Conservation (phyloP, 2,329 filamentous ascomycete genomes). For the Fusarium humuli region DNA sequence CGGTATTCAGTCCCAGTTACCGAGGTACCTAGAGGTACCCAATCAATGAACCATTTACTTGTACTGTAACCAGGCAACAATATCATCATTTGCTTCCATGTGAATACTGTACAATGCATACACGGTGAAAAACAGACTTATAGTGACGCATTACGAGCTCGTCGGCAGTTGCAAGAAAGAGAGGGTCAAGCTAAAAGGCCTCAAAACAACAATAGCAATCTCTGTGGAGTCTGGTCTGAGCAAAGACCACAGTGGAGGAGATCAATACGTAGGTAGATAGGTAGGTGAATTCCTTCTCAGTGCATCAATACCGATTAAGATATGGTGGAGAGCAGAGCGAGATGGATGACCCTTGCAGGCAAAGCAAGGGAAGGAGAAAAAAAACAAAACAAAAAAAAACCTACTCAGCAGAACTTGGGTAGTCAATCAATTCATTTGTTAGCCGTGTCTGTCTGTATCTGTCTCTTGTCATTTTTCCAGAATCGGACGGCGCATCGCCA, state of each 20-base stretch:
- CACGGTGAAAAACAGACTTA: neutral
- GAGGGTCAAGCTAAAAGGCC: conserved; percentile 39
- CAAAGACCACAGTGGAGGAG: conserved; percentile 17
- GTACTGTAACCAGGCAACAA: neutral
- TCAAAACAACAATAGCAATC: conserved; percentile 37
- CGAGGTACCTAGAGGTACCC: conserved; percentile 18
- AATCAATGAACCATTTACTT: conserved; percentile 6
- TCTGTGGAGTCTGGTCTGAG: conserved; percentile 39
- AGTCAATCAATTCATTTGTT: conserved; percentile 1
- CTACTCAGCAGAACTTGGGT: conserved; percentile 7
- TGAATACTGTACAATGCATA: neutral
- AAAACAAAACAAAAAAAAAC: neutral
- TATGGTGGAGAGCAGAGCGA: conserved; percentile 28
- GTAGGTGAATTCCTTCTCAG: neutral
- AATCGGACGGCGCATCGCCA: conserved; percentile 39
- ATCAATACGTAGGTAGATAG: neutral
- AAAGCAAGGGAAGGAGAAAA: neutral
- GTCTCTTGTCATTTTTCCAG: conserved; percentile 33
- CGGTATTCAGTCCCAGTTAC: conserved; percentile 10
- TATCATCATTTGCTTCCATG: neutral
- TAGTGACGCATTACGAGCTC: conserved; percentile 20
- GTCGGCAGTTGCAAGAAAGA: conserved; percentile 39
- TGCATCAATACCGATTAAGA: neutral
- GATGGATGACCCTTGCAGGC: conserved; percentile 30
- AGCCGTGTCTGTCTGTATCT: neutral